Percentiles rank a stretch among this genome's conserved stretches.
phyloP scores from a whole-genome alignment of 495 filamentous ascomycete genomes.

The Talaromyces proteolyticus region DNA sequence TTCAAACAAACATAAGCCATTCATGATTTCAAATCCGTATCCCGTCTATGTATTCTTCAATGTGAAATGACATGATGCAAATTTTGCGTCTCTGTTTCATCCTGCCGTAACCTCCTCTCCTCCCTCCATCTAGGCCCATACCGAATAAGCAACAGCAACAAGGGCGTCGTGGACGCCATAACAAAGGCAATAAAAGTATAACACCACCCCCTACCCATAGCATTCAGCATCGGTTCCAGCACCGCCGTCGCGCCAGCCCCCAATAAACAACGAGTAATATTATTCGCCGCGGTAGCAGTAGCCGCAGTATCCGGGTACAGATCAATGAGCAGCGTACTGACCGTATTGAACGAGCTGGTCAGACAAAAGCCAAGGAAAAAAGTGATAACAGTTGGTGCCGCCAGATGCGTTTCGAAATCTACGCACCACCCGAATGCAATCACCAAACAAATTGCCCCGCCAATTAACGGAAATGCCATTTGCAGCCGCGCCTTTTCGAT shows the following conservation, averaged over 20 bases:
- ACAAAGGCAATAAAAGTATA: conserved; percentile 59
- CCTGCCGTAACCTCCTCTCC: conserved; percentile 16
- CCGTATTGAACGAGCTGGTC: conserved; percentile 51
- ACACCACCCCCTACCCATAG: conserved; percentile 62
- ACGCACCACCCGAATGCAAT: conserved; percentile 35
- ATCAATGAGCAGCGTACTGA: conserved; percentile 59
- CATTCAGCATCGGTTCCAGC: conserved; percentile 59
- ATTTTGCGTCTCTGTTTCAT: neutral
- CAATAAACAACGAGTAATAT: conserved; percentile 60
- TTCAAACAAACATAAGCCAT: too few relatives aligned
- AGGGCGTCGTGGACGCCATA: conserved; percentile 46
- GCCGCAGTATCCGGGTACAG: conserved; percentile 55
- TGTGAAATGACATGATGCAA: neutral
- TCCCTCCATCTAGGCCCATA: conserved; percentile 46
- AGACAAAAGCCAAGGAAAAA: conserved; percentile 54
- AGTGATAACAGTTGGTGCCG: conserved; percentile 45
- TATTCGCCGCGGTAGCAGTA: conserved; percentile 65
- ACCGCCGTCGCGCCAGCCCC: conserved; percentile 62
- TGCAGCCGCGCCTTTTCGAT: conserved; percentile 30
- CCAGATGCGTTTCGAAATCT: conserved; percentile 28
- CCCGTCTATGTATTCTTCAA: neutral
- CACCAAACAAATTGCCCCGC: conserved; percentile 27
- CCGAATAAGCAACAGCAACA: conserved; percentile 38
- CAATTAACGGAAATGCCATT: conserved; percentile 21
- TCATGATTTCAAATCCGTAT: neutral